phyloP scores from a whole-genome alignment of 139 green algal genomes.

The Ettlia oleoabundans region DNA sequence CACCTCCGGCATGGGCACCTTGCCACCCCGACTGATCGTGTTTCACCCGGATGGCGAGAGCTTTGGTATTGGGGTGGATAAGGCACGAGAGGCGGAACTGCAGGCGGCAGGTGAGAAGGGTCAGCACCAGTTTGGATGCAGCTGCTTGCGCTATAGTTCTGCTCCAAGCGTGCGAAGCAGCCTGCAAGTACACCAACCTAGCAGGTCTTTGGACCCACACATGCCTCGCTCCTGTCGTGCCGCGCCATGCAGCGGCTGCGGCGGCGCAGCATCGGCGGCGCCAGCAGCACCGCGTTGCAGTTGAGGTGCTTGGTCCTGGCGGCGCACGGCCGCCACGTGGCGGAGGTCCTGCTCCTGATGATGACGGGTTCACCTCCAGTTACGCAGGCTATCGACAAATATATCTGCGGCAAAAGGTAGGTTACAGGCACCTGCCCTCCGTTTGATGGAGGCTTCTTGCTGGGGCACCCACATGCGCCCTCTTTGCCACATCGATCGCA shows the following conservation, averaged over 20 bases:
- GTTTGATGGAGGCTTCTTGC: not conserved
- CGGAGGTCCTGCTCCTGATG: not conserved
- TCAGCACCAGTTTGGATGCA: no score
- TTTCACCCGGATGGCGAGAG: slow-evolving; percentile 6
- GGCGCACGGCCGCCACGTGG: not conserved
- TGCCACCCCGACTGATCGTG: slow-evolving; percentile 8
- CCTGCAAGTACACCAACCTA: no score
- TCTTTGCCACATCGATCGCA: no score
- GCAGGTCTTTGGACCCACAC: no score
- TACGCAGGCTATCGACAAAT: not conserved
- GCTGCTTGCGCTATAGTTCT: no score
- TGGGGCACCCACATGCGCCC: no score
- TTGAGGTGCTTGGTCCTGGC: not conserved
- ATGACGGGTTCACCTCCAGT: not conserved
- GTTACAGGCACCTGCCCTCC: not conserved
- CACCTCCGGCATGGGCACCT: not conserved
- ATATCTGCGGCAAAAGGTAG: slow-evolving; percentile 13
- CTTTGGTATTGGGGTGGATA: slow-evolving; percentile 21
- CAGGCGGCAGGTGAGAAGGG: not conserved
- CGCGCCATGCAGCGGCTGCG: no score
- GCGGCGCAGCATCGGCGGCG: slow-evolving; percentile 1
- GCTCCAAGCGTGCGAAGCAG: no score
- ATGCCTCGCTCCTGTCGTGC: no score
- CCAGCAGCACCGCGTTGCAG: slow-evolving; percentile 5
- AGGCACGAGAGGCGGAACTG: slow-evolving; percentile 13